Percentiles rank a stretch among this genome's conserved stretches.
Conservation (phyloP, 345 rosid genomes). For the Murraya paniculata region DNA sequence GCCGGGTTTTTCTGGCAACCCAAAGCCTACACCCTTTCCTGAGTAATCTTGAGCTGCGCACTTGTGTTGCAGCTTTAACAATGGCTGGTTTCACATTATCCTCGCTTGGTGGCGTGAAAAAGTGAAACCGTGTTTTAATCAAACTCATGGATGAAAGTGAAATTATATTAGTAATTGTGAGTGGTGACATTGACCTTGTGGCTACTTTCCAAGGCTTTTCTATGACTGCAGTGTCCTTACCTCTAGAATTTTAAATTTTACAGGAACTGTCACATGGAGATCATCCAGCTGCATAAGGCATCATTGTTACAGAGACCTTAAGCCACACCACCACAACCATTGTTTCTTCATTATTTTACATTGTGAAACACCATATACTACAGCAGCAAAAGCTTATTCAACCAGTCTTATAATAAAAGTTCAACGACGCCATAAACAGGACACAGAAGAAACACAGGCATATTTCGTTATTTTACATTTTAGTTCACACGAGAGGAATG, state of each 20-base stretch:
- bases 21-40: too few relatives aligned
- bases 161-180: not conserved
- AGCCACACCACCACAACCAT: conserved; percentile 14
- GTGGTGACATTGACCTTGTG: not conserved
- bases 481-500: conserved; percentile 12
- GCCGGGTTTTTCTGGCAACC: too few relatives aligned
- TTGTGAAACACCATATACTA: not conserved
- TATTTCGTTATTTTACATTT: conserved; percentile 17
- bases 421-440: not conserved
- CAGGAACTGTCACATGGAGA: too few relatives aligned
- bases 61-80: too few relatives aligned
- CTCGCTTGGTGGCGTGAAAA: not conserved
- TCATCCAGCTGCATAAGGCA: not conserved
- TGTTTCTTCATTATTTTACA: conserved; percentile 5
- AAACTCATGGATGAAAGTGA: not conserved
- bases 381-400: not conserved
- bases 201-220: not conserved
- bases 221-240: not conserved
- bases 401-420: not conserved
- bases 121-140: not conserved
- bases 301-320: not conserved
- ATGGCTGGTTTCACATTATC: too few relatives aligned
- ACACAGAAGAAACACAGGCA: conserved; percentile 1
- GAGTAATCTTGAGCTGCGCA: too few relatives aligned
- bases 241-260: not conserved